A percentile compares a stretch with the other conserved stretches of the same genome.
Conservation (phyloP, 1,284 basidiomycete species). For the Sporisorium scitamineum region DNA sequence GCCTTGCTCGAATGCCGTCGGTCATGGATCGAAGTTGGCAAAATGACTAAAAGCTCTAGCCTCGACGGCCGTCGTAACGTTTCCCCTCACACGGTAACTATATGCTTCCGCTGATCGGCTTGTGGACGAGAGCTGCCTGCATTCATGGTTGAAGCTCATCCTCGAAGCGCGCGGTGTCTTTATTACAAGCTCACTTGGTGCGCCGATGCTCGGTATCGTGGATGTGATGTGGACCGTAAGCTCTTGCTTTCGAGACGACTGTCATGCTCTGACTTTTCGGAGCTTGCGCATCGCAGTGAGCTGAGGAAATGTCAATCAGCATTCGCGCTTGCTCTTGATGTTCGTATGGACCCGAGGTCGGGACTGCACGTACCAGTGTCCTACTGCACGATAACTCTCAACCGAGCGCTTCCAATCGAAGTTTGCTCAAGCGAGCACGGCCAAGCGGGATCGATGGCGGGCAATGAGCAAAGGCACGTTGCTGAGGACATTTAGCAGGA, state of each 20-base stretch:
- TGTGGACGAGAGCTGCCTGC: no score
- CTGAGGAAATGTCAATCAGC: neutral
- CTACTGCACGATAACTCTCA: neutral
- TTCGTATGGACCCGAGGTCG: neutral
- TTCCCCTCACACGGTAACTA: neutral
- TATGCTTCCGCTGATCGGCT: neutral
- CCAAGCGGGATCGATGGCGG: neutral
- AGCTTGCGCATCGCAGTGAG: slow-evolving; percentile 3
- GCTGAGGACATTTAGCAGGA: no score
- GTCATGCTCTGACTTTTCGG: neutral
- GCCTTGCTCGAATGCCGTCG: neutral
- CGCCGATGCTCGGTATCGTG: neutral
- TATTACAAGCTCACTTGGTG: neutral
- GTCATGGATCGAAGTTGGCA: neutral
- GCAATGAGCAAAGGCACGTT: neutral
- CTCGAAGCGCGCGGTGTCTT: neutral
- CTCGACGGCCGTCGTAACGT: neutral
- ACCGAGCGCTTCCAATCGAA: neutral
- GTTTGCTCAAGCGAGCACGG: neutral
- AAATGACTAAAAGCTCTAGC: neutral
- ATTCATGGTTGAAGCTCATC: no score
- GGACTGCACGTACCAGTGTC: neutral
- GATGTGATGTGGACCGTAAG: neutral
- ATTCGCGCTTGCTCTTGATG: neutral
- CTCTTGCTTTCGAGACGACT: neutral